phyloP scores from a whole-genome alignment of 768 basidiomycete species.

The Leucocoprinus leucothites region DNA sequence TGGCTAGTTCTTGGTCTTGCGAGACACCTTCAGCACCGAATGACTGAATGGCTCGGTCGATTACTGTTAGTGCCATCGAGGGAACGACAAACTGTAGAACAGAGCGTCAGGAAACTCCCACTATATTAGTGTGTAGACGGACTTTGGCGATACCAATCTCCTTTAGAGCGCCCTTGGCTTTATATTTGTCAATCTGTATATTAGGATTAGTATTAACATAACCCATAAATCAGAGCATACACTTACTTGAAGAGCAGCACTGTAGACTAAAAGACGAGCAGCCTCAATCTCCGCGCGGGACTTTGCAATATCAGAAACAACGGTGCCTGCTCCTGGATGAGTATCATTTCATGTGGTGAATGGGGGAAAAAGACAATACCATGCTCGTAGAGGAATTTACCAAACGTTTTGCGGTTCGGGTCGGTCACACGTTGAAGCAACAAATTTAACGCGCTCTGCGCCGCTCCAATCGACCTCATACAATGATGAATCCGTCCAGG shows the following conservation, averaged over 20 bases:
- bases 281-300: conserved; percentile 92
- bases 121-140: no score
- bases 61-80: conserved; percentile 79
- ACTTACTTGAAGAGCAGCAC: conserved; percentile 80
- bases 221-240: background rate
- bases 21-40: conserved; percentile 96
- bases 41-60: conserved; percentile 95
- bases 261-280: conserved; percentile 83
- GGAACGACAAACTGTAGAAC: conserved; percentile 93
- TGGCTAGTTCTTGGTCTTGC: conserved; percentile 84
- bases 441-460: conserved; percentile 78
- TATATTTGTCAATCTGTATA: conserved; percentile 78
- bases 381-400: conserved; percentile 87
- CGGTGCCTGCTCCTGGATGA: conserved; percentile 53
- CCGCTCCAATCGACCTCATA: conserved; percentile 95
- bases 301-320: conserved; percentile 87
- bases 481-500: conserved; percentile 97
- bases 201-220: background rate
- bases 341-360: background rate
- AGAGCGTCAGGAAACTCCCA: no score
- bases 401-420: conserved; percentile 87
- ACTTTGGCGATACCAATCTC: conserved; percentile 99
- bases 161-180: conserved; percentile 93
- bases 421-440: conserved; percentile 94
- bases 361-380: conserved; percentile 50